These are phyloP conservation scores for Candida taoyuanica DNA, from an alignment of 805 yeast species.

Conservation along the genomic window DNA sequence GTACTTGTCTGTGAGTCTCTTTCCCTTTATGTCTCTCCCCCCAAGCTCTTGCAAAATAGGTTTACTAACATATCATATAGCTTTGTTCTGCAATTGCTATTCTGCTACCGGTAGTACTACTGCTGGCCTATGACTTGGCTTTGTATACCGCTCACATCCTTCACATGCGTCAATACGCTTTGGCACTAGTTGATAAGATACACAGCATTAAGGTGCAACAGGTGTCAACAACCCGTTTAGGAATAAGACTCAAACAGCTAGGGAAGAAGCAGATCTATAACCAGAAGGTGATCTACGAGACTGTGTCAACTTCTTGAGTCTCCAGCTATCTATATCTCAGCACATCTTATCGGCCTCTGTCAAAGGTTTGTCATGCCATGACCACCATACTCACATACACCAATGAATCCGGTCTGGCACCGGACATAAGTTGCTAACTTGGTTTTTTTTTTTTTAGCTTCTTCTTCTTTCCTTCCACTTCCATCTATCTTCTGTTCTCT, in stretches of 20 bases:
- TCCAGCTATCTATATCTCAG: no score
- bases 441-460: no score
- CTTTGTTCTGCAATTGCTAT: slow-evolving; percentile 4
- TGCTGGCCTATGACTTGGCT: slow-evolving; percentile 18
- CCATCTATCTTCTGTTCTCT: no score
- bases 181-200: slow-evolving; percentile 3
- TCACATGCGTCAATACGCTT: slow-evolving; percentile 3
- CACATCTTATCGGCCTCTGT: no score
- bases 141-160: slow-evolving; percentile 17
- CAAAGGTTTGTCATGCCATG: no score
- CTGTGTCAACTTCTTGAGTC: slow-evolving; percentile 2
- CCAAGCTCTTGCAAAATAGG: no score
- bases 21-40: no score
- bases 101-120: slow-evolving; percentile 14
- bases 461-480: no score
- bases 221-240: slow-evolving; percentile 10
- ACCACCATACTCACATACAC: no score
- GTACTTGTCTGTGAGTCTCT: slow-evolving; percentile 12
- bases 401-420: no score
- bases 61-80: slow-evolving; percentile 6
- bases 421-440: no score
- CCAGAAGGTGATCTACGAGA: slow-evolving; percentile 19
- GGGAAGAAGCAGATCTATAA: slow-evolving; percentile 11
- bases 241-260: slow-evolving; percentile 3
- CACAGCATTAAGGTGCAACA: slow-evolving; percentile 10